Base-by-base conservation (phyloP, 2,329 filamentous ascomycete genomes). In the Tolypocladium ophioglossoides region DNA sequence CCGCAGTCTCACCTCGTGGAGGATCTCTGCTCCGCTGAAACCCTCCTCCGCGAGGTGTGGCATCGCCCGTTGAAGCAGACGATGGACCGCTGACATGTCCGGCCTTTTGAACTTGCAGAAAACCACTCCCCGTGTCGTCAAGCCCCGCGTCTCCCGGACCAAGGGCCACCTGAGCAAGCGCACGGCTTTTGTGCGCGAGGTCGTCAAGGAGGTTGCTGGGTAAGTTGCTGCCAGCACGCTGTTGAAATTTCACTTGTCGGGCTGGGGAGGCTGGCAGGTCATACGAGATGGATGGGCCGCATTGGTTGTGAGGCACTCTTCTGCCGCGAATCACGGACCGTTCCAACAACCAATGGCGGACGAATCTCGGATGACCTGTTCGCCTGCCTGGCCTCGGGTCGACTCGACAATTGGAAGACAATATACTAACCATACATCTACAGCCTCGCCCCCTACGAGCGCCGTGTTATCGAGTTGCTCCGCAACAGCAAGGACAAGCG, bases 401-500 rank as follows among this genome's bases (percentile, higher is more conserved):
- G 44, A 14, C 44, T 20, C 4, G 0, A 20, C 24, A 14, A 22
- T 52, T 51, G 11, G 9, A 34, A 12, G 27, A 14, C 47, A 24
- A 30, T 34, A 55, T 53, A 58, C 67, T 73, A 69, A 74, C 64
- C 49, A 38, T 20, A 38, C 47, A 37, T 18, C 50, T 55, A 47
- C 57, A 86, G 89, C 72, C 87, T 94, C 67, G 89, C 89, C 67
- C 89, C 89, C 70, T 94, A 99, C 76, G 94, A 99, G 86, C 92
- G 94, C 78, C 91, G 94, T 73, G 89, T 99, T 68, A 95, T 99
- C 74, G 94, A 99, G 85, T 82, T 99, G 74, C 87, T 99, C 78
- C 90, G 94, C 71, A 99, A 99, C 88, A 87, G 84, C 82, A 95
- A 95, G 83, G 94, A 99, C 80, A 97, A 97, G 89, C 90, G 92